These are phyloP conservation scores for Hyphodiscus sp. DNA, from an alignment of 2,329 filamentous ascomycete species.

Conservation along the genomic window DNA sequence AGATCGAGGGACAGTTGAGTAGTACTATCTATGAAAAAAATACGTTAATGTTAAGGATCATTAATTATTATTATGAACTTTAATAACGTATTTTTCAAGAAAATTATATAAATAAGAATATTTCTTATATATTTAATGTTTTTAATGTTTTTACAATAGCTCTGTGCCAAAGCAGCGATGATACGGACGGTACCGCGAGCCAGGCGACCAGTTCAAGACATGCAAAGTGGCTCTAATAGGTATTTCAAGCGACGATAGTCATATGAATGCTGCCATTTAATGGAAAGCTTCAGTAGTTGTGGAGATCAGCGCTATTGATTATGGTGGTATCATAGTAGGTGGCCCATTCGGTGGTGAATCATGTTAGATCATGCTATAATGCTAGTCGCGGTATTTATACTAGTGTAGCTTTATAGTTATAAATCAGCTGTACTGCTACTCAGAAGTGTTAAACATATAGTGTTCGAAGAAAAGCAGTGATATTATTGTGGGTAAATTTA, in stretches of 20 bases:
- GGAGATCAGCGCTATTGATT: conserved; percentile 1
- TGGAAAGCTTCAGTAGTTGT: conserved; percentile 1
- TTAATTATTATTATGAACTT: too few relatives aligned
- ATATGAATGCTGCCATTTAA: conserved; percentile 1
- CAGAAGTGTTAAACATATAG: too few relatives aligned
- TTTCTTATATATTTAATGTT: too few relatives aligned
- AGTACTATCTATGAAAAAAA: too few relatives aligned
- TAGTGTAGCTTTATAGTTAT: not conserved
- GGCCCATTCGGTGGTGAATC: not conserved
- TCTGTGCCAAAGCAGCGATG: too few relatives aligned
- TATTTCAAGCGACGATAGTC: not conserved
- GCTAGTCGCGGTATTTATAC: conserved; percentile 1
- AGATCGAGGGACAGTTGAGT: too few relatives aligned
- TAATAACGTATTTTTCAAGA: too few relatives aligned
- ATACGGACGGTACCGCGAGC: not conserved
- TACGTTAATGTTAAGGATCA: too few relatives aligned
- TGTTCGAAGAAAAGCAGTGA: too few relatives aligned
- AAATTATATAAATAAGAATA: too few relatives aligned
- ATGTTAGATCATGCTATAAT: not conserved
- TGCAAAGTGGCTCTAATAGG: conserved; percentile 1
- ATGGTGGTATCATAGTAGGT: conserved; percentile 1
- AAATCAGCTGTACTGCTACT: conserved; percentile 1
- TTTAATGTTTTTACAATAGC: too few relatives aligned
- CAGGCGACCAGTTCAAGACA: not conserved
- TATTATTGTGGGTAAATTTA: too few relatives aligned